Evolutionary conservation across 148 eudicot genomes (phyloP).

Genomic region (Rhododendron molle): DNA sequence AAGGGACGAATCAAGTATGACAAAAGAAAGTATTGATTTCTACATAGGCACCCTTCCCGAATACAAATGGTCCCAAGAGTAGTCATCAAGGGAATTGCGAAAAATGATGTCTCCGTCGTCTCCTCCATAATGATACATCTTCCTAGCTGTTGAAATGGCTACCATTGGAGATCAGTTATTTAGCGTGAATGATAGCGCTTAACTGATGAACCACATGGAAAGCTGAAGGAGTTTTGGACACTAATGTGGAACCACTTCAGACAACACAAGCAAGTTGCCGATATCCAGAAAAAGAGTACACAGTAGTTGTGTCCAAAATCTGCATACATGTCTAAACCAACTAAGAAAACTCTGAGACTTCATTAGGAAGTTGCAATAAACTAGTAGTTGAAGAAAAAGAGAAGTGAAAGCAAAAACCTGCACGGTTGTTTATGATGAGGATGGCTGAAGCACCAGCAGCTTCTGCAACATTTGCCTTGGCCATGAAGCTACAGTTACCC

Average conservation of each 20-base stretch:
- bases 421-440: slow-evolving; percentile 70
- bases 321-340: background rate
- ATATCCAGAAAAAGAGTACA: background rate
- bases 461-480: slow-evolving; percentile 78
- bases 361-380: background rate
- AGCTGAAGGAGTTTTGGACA: background rate
- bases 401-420: slow-evolving; percentile 39
- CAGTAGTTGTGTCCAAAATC: background rate
- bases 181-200: background rate
- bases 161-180: background rate
- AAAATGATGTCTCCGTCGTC: background rate
- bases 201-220: background rate
- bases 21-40: background rate
- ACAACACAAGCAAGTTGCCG: background rate
- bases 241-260: background rate
- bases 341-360: background rate
- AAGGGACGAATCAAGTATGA: background rate
- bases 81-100: background rate
- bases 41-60: background rate
- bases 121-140: background rate
- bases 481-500: slow-evolving; percentile 92
- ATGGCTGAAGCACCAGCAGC: slow-evolving; percentile 96
- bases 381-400: background rate
- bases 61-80: background rate
- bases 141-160: background rate